Conservation (phyloP, 2,329 filamentous ascomycete genomes). For the Calonectria henricotiae region DNA sequence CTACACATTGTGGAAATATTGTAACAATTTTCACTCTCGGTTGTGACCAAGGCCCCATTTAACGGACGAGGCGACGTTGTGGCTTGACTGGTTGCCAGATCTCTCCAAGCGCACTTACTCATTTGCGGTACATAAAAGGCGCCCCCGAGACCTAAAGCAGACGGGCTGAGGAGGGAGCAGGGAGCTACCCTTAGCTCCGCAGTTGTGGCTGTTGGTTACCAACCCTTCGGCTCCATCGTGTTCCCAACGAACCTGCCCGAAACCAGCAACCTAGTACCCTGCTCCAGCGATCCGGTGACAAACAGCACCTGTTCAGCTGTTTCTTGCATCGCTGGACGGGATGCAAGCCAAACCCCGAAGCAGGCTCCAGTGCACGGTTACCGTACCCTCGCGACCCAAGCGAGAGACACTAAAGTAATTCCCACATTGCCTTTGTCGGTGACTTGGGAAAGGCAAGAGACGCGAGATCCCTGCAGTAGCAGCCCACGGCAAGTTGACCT, state of each 20-base stretch:
- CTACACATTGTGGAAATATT: slow-evolving; percentile 5
- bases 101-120: background rate
- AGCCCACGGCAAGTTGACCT: background rate
- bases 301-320: slow-evolving; percentile 27
- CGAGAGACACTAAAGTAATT: background rate
- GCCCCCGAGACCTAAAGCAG: slow-evolving; percentile 29
- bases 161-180: slow-evolving; percentile 38
- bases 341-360: slow-evolving; percentile 13
- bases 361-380: background rate
- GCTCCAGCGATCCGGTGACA: slow-evolving; percentile 12
- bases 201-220: slow-evolving; percentile 46
- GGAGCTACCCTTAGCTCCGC: slow-evolving; percentile 45
- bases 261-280: slow-evolving; percentile 23
- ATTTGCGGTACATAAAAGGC: slow-evolving; percentile 27
- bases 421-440: background rate
- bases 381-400: slow-evolving; percentile 5
- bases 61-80: slow-evolving; percentile 20
- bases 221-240: slow-evolving; percentile 45
- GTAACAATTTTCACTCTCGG: slow-evolving; percentile 10
- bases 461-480: background rate
- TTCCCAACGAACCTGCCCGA: slow-evolving; percentile 32
- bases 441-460: background rate
- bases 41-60: slow-evolving; percentile 16
- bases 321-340: slow-evolving; percentile 15
- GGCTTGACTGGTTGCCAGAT: slow-evolving; percentile 16